Base-by-base conservation (phyloP, 441 rosid species). In the Aquilaria agallochum region DNA sequence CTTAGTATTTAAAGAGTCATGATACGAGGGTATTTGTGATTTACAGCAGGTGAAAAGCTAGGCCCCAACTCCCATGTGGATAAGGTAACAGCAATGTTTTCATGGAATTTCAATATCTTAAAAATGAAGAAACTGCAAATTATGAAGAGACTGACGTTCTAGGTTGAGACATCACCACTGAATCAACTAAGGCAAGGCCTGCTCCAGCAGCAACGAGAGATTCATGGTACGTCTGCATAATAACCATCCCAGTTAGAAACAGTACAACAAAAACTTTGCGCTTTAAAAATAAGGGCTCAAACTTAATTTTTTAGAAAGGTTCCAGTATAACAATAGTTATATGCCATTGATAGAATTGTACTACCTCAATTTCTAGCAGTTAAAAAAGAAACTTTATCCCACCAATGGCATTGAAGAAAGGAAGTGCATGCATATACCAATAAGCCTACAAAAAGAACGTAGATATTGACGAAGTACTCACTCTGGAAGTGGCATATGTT, bases 121-220 rank as follows among this genome's bases (percentile, higher is more conserved):
- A 40, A 40, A 40, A 10, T 5, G 9, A 40, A 40, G 45, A 5
- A 40, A 40, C 45, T 7, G 10, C 45, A 40, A 40, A 40, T 40
- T 40, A 40, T 63, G 60, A 74, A 65, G 80, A 58, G 74, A 81
- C 85, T 81, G 75, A 86, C 75, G 45, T 77, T 75, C 74, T 68
- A 78, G 81, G 71, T 77, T 14, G 78, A 77, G 81, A 83, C 83
- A 81, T 90, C 87, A 90, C 97, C 98, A 93, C 97, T 88, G 98
- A 87, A 78, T 93, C 96, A 61, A 93, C 85, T 73, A 93, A 71
- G 58, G 91, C 77, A 61, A 90, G 77, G 78, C 97, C 98, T 50
- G 96, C 96, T 75, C 98, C 98, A 67, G 98, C 98, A 40, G 97
- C 98, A 48, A 76, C 53, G 58, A 90, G 92, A 34, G 97, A 93